Evolutionary conservation across 2,329 filamentous ascomycete genomes (phyloP).

Genomic region (Arthrobotrys sinensis): DNA sequence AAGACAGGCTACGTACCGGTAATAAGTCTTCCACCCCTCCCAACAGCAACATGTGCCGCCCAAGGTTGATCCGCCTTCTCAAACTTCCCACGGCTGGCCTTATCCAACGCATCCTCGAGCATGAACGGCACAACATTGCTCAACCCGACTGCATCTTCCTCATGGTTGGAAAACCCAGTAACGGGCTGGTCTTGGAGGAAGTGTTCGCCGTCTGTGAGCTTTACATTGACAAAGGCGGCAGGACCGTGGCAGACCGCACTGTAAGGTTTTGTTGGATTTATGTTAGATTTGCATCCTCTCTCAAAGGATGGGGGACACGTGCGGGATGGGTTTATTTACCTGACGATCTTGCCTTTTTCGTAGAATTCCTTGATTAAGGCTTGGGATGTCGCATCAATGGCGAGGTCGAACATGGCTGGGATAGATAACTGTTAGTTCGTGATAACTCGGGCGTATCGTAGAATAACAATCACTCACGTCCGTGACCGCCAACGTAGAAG

Average conservation of each 20-base stretch:
- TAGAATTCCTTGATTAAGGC: slow-evolving; percentile 76
- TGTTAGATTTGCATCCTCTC: background rate
- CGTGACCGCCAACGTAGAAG: slow-evolving; percentile 75
- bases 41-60: slow-evolving; percentile 63
- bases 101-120: slow-evolving; percentile 73
- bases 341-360: slow-evolving; percentile 75
- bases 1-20: slow-evolving; percentile 54
- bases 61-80: slow-evolving; percentile 72
- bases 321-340: slow-evolving; percentile 19
- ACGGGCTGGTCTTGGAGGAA: slow-evolving; percentile 74
- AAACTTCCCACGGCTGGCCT: slow-evolving; percentile 72
- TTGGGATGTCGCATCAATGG: slow-evolving; percentile 73
- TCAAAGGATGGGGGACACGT: slow-evolving; percentile 63
- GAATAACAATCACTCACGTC: slow-evolving; percentile 68
- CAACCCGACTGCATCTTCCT: slow-evolving; percentile 70
- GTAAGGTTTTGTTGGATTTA: slow-evolving; percentile 8
- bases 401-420: slow-evolving; percentile 77
- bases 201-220: slow-evolving; percentile 70
- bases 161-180: slow-evolving; percentile 75
- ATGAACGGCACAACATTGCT: slow-evolving; percentile 73
- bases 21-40: slow-evolving; percentile 62
- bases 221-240: slow-evolving; percentile 75
- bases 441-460: background rate
- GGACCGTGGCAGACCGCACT: slow-evolving; percentile 79
- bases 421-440: slow-evolving; percentile 13